These are phyloP conservation scores for Corchorus capsularis DNA, from an alignment of 345 rosid species.

Conservation along the genomic window DNA sequence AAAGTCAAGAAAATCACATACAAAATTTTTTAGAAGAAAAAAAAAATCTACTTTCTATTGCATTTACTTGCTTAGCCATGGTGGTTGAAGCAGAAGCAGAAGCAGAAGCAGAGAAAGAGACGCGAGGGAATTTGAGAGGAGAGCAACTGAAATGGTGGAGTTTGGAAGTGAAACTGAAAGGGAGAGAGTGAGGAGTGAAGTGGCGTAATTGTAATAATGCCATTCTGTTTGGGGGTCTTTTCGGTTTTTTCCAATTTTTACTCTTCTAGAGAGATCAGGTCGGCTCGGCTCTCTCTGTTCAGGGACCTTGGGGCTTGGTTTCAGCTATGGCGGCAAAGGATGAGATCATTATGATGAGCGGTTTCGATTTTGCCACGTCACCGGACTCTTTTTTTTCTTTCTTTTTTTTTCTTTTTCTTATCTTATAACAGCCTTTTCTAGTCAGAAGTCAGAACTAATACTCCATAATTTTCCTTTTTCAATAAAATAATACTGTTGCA, in stretches of 20 bases:
- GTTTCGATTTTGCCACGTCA: slow-evolving; percentile 12
- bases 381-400: too few relatives aligned
- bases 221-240: slow-evolving; percentile 18
- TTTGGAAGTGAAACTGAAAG: not conserved
- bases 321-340: slow-evolving; percentile 15
- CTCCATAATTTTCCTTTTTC: too few relatives aligned
- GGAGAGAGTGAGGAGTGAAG: slow-evolving; percentile 21
- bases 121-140: slow-evolving; percentile 29
- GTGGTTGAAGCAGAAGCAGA: slow-evolving; percentile 52
- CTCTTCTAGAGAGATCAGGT: slow-evolving; percentile 20
- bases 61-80: slow-evolving; percentile 48
- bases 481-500: too few relatives aligned
- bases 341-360: not conserved
- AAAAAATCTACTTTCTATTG: too few relatives aligned
- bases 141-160: slow-evolving; percentile 30
- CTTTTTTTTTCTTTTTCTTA: too few relatives aligned
- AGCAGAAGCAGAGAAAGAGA: slow-evolving; percentile 31
- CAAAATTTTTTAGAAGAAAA: slow-evolving; percentile 32
- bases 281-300: not conserved
- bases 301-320: not conserved
- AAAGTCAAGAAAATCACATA: not conserved
- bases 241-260: not conserved
- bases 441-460: too few relatives aligned
- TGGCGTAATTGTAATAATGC: slow-evolving; percentile 29
- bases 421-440: too few relatives aligned